Base-by-base conservation (phyloP, 441 rosid genomes). In the Eutrema salsugineum region DNA sequence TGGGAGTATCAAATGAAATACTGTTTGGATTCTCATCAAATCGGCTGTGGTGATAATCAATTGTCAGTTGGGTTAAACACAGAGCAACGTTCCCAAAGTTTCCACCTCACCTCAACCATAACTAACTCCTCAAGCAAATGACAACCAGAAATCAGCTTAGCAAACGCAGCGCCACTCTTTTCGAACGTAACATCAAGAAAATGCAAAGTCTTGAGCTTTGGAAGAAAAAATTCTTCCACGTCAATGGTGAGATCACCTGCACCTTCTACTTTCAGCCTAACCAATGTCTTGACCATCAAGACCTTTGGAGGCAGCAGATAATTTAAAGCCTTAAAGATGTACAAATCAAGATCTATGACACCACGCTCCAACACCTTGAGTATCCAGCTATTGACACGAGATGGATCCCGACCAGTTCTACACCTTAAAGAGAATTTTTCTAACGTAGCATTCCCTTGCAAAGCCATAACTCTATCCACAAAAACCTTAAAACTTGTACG, bases 391-490 rank as follows among this genome's bases (percentile, higher is more conserved):
- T 65, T 42, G 38, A 73, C 60, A 30, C 30, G 28, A 56, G 59
- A 47, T 27, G 65, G 47, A 35, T 46, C 71, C 14, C 5, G 17
- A 56, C 60, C 72, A 20, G 10, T 48, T 5, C 27, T 17, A 40
- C 65, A 66, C 55, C 4, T 73, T 0, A 73, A 36, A 58, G 77
- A 66, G 61, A 73, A 40, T 10, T 32, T 73, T 14, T 66, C 40
- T 4, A 73, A 20, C 2, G 46, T 55, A 66, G 72, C 66, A 42
- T 59, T 73, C 55, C 66, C 67, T 66, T 66, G 77, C 30, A 73
- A 58, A 15, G 72, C 46, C 22, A 73, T 5, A 0, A 73, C 44
- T 50, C 55, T 58, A 38, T 66, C 67, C 30, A 73, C 62, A 19
- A 72, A 72, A 56, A 36, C 5, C 59, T 27, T 64, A 9, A 72